Percentiles rank a stretch among this genome's conserved stretches.
phyloP scores from a whole-genome alignment of 1,284 basidiomycete genomes.

The Cryptococcus sp. region DNA sequence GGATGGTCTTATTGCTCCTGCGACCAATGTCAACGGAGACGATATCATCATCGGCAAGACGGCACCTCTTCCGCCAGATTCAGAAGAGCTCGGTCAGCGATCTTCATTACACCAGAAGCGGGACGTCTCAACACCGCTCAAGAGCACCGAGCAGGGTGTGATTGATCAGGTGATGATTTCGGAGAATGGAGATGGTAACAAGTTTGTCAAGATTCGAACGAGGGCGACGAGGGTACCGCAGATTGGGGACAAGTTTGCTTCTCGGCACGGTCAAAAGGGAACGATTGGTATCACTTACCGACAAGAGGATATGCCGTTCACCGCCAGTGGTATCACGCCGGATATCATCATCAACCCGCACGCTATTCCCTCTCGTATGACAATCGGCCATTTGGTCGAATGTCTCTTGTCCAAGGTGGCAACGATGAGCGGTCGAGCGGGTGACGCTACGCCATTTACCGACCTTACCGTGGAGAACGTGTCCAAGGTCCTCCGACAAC shows the following conservation, averaged over 20 bases:
- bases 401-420: constrained; percentile 95
- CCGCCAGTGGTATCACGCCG: constrained; percentile 88
- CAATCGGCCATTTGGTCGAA: constrained; percentile 98
- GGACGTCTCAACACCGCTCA: constrained; percentile 94
- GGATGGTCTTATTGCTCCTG: constrained; percentile 91
- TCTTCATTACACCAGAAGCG: constrained; percentile 83
- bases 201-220: constrained; percentile 97
- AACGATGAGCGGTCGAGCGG: constrained; percentile 91
- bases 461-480: constrained; percentile 96
- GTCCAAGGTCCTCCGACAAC: constrained; percentile 69
- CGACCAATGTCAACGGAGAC: constrained; percentile 90
- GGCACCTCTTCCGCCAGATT: constrained; percentile 91
- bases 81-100: constrained; percentile 92
- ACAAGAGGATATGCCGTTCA: constrained; percentile 99
- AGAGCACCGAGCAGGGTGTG: constrained; percentile 95
- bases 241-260: constrained; percentile 99
- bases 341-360: constrained; percentile 99
- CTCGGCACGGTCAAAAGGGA: constrained; percentile 98
- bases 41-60: constrained; percentile 99
- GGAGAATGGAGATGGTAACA: constrained; percentile 90
- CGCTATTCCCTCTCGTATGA: constrained; percentile 99
- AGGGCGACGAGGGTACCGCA: constrained; percentile 93
- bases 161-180: constrained; percentile 97
- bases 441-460: constrained; percentile 97
- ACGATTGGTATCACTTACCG: constrained; percentile 98